Evolutionary conservation across 371 early-diverging fungal genomes (phyloP).

Genomic region (Mortierella sp.): DNA sequence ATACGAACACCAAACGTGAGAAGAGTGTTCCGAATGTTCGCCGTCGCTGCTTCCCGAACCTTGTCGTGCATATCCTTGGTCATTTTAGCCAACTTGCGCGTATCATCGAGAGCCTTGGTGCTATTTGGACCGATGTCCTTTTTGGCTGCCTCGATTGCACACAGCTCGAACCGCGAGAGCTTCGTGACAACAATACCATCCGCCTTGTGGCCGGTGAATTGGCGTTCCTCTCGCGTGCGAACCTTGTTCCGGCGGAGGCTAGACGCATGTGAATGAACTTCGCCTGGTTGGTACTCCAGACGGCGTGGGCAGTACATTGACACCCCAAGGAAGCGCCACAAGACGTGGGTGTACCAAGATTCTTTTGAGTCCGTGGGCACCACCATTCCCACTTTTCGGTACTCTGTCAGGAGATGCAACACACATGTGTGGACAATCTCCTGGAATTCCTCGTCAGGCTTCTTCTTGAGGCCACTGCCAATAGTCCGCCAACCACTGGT

Average conservation of each 20-base stretch:
- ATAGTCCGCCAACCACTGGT: conserved; percentile 18
- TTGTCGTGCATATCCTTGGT: conserved; percentile 18
- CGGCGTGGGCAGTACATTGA: conserved; percentile 12
- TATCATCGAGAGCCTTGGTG: conserved; percentile 17
- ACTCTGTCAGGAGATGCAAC: conserved; percentile 14
- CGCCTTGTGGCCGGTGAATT: conserved; percentile 18
- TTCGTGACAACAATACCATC: conserved; percentile 24
- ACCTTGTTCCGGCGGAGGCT: conserved; percentile 15
- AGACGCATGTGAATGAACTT: conserved; percentile 21
- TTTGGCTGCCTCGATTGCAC: conserved; percentile 19
- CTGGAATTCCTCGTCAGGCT: conserved; percentile 30
- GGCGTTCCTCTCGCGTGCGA: conserved; percentile 17
- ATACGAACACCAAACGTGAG: conserved; percentile 17
- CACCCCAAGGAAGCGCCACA: conserved; percentile 24
- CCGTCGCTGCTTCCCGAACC: background rate
- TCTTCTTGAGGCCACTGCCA: conserved; percentile 19
- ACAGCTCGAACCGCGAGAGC: conserved; percentile 10
- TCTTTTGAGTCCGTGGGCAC: conserved; percentile 13
- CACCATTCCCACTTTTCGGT: background rate
- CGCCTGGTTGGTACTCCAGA: conserved; percentile 22
- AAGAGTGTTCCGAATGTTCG: conserved; percentile 3
- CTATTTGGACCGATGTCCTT: conserved; percentile 18
- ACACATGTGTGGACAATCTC: conserved; percentile 25
- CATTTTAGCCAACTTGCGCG: conserved; percentile 10
- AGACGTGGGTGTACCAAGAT: conserved; percentile 21